Percentiles rank a stretch among this genome's conserved stretches.
Conservation (phyloP, 192 early-diverging fungal genomes). For the Coemansia furcata region DNA sequence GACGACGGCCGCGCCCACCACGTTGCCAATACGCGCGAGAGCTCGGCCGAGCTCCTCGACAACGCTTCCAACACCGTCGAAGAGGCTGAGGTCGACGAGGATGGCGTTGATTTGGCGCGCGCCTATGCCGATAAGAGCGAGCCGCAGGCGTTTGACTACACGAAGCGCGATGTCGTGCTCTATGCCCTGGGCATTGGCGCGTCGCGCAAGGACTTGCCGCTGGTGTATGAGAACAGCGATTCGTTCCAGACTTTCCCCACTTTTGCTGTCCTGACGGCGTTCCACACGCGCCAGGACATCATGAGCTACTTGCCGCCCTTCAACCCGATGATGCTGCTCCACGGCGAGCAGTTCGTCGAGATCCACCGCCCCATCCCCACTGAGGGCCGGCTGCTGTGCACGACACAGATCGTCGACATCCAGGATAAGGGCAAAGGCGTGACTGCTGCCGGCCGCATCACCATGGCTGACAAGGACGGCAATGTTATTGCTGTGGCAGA, state of each 20-base stretch:
- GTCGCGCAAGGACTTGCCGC: constrained; percentile 76
- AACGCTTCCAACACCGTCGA: constrained; percentile 48
- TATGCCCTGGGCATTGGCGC: constrained; percentile 96
- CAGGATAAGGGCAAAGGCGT: constrained; percentile 97
- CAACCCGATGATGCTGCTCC: constrained; percentile 95
- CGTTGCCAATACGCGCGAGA: constrained; percentile 50
- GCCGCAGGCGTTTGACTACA: constrained; percentile 66
- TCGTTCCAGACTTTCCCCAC: constrained; percentile 87
- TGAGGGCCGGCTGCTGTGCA: constrained; percentile 73
- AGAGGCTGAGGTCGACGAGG: constrained; percentile 41
- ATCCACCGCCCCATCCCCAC: constrained; percentile 85
- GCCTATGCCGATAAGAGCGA: constrained; percentile 60
- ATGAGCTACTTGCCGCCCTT: constrained; percentile 64
- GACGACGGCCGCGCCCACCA: constrained; percentile 93
- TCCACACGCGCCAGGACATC: constrained; percentile 63
- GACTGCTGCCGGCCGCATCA: constrained; percentile 77
- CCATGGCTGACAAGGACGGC: constrained; percentile 70
- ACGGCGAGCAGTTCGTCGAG: constrained; percentile 97
- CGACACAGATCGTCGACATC: constrained; percentile 81
- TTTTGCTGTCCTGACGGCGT: constrained; percentile 85
- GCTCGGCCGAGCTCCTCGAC: constrained; percentile 52
- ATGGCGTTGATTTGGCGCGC: constrained; percentile 61
- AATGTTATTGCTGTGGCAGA: constrained; percentile 83
- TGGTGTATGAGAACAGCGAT: constrained; percentile 91
- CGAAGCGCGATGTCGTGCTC: constrained; percentile 85